Percentiles rank a stretch among this genome's conserved stretches.
phyloP scores from a whole-genome alignment of 2,329 filamentous ascomycete genomes.

The Cercospora citrullina region DNA sequence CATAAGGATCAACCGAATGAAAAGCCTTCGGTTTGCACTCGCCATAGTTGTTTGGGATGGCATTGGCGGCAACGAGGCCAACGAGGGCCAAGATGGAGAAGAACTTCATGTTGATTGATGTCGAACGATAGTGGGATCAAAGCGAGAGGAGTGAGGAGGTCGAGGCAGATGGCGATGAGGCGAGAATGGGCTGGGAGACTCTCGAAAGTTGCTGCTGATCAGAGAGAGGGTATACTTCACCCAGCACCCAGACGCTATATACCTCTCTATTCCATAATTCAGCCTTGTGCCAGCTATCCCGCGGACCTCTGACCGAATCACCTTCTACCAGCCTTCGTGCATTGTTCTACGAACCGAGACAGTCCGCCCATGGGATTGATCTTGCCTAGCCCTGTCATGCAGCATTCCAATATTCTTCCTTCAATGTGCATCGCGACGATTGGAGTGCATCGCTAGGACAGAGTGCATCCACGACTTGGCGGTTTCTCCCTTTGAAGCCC shows the following conservation, averaged over 20 bases:
- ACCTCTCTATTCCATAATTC: neutral
- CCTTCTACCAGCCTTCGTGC: neutral
- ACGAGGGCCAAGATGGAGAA: conserved; percentile 5
- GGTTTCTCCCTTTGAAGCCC: conserved; percentile 1
- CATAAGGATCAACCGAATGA: too few relatives aligned
- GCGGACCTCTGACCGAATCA: neutral
- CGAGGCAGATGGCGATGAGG: neutral
- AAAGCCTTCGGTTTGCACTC: conserved; percentile 4
- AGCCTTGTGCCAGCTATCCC: neutral
- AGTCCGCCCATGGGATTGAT: neutral
- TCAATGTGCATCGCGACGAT: neutral
- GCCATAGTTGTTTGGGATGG: conserved; percentile 9
- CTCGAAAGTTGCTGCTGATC: neutral
- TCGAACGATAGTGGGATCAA: neutral
- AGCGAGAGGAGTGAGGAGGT: neutral
- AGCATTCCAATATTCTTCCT: neutral
- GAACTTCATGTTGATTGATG: conserved; percentile 3
- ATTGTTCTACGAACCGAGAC: neutral
- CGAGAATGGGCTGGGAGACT: neutral
- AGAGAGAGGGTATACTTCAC: neutral
- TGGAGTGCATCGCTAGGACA: neutral
- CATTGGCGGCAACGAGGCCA: conserved; percentile 11
- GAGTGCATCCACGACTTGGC: conserved; percentile 6
- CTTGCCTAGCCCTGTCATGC: neutral
- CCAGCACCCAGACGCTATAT: neutral